Evolutionary conservation across 2,329 filamentous ascomycete species (phyloP).

Genomic region (Aurifilum marmelostoma): DNA sequence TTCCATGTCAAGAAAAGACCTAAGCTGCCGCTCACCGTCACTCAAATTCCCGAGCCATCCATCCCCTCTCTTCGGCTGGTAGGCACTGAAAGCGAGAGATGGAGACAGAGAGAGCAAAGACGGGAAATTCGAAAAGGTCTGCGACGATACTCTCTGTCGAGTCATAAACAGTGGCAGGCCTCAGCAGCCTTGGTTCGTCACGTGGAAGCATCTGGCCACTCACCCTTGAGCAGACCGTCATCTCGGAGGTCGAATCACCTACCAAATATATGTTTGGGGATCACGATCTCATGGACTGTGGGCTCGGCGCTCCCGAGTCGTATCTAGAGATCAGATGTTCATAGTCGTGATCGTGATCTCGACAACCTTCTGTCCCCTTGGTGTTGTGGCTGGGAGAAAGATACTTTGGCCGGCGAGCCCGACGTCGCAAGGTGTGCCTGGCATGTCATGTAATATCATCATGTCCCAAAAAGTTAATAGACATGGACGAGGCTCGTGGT

Average conservation of each 20-base stretch:
- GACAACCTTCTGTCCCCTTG: background rate
- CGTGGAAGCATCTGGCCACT: background rate
- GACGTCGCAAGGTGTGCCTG: conserved; percentile 6
- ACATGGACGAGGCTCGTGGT: conserved; percentile 1
- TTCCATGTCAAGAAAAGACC: background rate
- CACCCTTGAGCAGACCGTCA: background rate
- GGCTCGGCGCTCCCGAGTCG: background rate
- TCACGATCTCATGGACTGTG: background rate
- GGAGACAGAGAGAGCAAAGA: background rate
- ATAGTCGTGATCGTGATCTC: background rate
- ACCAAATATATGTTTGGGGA: background rate
- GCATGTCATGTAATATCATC: background rate
- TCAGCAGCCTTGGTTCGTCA: background rate
- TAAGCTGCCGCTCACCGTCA: background rate
- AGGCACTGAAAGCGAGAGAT: background rate
- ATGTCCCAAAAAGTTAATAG: background rate
- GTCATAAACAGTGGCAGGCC: background rate
- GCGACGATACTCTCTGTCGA: background rate
- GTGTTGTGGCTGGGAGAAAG: background rate
- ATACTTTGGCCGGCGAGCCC: background rate
- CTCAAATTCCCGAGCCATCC: background rate
- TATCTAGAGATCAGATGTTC: background rate
- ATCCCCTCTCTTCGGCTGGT: background rate
- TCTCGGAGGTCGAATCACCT: background rate
- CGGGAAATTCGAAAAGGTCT: background rate